A percentile compares a stretch with the other conserved stretches of the same genome.
phyloP scores from a whole-genome alignment of 768 basidiomycete species.

The Austroboletus festivus region DNA sequence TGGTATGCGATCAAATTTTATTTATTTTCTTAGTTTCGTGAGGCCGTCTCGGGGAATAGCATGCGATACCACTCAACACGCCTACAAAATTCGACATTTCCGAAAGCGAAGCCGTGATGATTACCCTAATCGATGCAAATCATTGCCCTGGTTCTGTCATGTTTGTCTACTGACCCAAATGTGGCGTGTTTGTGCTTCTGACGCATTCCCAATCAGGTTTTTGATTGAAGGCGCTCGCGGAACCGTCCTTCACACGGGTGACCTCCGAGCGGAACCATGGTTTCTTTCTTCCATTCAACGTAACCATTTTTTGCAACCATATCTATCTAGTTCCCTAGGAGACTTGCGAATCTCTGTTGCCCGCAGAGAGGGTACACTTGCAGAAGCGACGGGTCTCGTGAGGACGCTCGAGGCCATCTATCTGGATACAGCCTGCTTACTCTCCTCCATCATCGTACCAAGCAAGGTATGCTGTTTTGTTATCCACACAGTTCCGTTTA shows the following conservation, averaged over 20 bases:
- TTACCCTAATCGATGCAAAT: conserved; percentile 87
- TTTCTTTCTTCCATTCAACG: conserved; percentile 65
- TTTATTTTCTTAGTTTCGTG: background rate
- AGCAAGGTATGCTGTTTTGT: conserved; percentile 59
- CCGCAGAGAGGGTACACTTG: conserved; percentile 20
- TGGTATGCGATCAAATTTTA: background rate
- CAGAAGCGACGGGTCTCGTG: conserved; percentile 27
- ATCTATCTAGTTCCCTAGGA: conserved; percentile 42
- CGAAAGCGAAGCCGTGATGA: conserved; percentile 53
- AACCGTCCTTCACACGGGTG: conserved; percentile 87
- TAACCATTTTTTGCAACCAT: conserved; percentile 72
- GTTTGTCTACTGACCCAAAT: conserved; percentile 39
- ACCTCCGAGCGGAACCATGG: conserved; percentile 84
- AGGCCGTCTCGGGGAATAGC: conserved; percentile 35
- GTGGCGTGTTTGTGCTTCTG: background rate
- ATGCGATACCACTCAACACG: conserved; percentile 54
- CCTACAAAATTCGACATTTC: conserved; percentile 63
- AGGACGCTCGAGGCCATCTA: conserved; percentile 73
- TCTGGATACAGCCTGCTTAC: conserved; percentile 74
- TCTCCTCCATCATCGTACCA: conserved; percentile 49
- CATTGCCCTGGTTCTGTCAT: conserved; percentile 95
- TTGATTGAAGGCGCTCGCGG: conserved; percentile 69
- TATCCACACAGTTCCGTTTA: too few relatives aligned
- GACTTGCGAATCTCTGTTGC: conserved; percentile 26
- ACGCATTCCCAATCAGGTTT: conserved; percentile 53